phyloP scores from a whole-genome alignment of 2,329 filamentous ascomycete genomes.

The Xylariaceae sp. region DNA sequence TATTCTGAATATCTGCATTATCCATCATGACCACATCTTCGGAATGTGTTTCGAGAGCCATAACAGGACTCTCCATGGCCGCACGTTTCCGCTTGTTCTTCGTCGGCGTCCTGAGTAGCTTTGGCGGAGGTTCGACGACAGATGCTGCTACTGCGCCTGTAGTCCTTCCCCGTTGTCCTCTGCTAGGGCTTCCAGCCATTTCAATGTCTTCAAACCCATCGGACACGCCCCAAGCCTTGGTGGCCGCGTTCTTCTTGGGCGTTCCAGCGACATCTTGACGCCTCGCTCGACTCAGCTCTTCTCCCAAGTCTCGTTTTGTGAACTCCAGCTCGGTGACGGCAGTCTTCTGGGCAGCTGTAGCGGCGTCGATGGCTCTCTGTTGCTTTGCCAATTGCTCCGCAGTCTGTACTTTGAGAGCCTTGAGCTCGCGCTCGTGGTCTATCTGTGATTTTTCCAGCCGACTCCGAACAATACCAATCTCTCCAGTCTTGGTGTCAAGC shows the following conservation, averaged over 20 bases:
- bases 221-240: conserved; percentile 57
- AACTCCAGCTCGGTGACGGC: conserved; percentile 71
- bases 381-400: conserved; percentile 63
- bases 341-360: conserved; percentile 62
- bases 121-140: conserved; percentile 41
- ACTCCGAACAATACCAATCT: conserved; percentile 71
- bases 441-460: conserved; percentile 62
- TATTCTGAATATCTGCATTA: conserved; percentile 1
- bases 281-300: conserved; percentile 49
- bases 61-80: conserved; percentile 63
- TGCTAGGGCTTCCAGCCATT: conserved; percentile 52
- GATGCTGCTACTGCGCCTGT: conserved; percentile 43
- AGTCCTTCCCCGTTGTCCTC: conserved; percentile 44
- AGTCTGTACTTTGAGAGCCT: conserved; percentile 60
- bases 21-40: conserved; percentile 37
- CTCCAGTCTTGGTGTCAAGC: conserved; percentile 63
- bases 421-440: conserved; percentile 62
- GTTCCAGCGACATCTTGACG: conserved; percentile 50
- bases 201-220: conserved; percentile 77
- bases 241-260: conserved; percentile 56
- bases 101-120: conserved; percentile 51
- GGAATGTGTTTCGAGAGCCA: conserved; percentile 54
- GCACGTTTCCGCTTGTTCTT: conserved; percentile 70
- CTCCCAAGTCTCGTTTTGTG: conserved; percentile 66
- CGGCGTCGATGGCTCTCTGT: conserved; percentile 61